Evolutionary conservation across 139 green algal species (phyloP).

Genomic region (Pleodorina starrii): DNA sequence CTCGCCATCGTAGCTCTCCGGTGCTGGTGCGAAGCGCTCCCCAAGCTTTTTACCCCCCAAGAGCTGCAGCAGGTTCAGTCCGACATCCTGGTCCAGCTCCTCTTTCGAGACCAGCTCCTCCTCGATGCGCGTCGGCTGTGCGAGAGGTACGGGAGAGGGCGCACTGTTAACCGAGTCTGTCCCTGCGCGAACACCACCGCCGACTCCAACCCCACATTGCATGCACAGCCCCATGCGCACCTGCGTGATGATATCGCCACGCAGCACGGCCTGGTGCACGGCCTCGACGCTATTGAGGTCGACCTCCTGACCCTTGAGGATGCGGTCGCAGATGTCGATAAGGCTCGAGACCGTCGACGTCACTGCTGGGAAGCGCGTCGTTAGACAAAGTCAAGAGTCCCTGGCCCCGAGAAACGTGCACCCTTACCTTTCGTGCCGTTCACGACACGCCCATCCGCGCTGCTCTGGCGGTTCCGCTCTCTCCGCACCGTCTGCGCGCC

Average conservation of each 20-base stretch:
- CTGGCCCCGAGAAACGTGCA: background rate
- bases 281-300: conserved; percentile 46
- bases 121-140: conserved; percentile 49
- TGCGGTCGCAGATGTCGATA: conserved; percentile 52
- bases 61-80: conserved; percentile 60
- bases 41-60: conserved; percentile 51
- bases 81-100: conserved; percentile 61
- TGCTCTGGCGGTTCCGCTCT: conserved; percentile 45
- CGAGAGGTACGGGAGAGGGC: too few species aligned
- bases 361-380: background rate
- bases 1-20: conserved; percentile 47
- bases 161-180: too few species aligned
- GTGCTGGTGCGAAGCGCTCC: conserved; percentile 27
- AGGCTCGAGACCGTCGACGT: conserved; percentile 49
- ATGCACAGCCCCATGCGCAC: conserved; percentile 2
- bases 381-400: background rate
- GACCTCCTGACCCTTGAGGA: conserved; percentile 47
- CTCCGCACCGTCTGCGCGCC: conserved; percentile 13
- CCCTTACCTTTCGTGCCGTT: conserved; percentile 38
- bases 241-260: conserved; percentile 52
- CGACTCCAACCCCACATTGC: too few species aligned
- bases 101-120: conserved; percentile 59
- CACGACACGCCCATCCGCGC: conserved; percentile 34
- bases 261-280: conserved; percentile 46
- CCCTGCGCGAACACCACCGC: too few species aligned